Evolutionary conservation across 2,329 filamentous ascomycete genomes (phyloP).

Genomic region (Rhinocladiella mackenziei): DNA sequence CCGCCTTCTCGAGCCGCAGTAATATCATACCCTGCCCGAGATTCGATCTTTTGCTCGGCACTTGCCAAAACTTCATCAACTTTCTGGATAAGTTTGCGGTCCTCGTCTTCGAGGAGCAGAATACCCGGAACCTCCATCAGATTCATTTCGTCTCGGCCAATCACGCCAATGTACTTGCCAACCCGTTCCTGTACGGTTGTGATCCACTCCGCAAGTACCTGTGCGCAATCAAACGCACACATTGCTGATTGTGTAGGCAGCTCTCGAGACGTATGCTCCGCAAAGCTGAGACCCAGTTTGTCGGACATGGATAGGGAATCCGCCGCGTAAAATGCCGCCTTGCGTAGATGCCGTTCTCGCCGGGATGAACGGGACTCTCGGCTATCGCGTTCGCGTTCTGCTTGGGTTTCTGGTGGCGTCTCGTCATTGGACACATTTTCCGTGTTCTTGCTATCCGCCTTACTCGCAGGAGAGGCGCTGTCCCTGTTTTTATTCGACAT

Average conservation of each 20-base stretch:
- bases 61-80: constrained; percentile 72
- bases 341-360: constrained; percentile 81
- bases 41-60: constrained; percentile 65
- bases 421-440: constrained; percentile 30
- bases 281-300: constrained; percentile 78
- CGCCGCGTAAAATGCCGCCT: constrained; percentile 92
- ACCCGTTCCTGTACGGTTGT: constrained; percentile 89
- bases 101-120: constrained; percentile 88
- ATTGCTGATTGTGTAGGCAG: constrained; percentile 85
- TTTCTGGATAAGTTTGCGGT: constrained; percentile 78
- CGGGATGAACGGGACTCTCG: constrained; percentile 53
- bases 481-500: constrained; percentile 21
- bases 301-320: constrained; percentile 87
- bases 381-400: constrained; percentile 5
- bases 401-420: constrained; percentile 27
- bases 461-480: constrained; percentile 17
- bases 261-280: constrained; percentile 77
- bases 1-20: constrained; percentile 56
- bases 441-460: constrained; percentile 42
- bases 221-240: constrained; percentile 89
- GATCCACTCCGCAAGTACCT: constrained; percentile 91
- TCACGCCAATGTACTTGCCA: constrained; percentile 79
- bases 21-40: constrained; percentile 18
- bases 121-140: constrained; percentile 75
- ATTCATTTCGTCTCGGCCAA: constrained; percentile 79